A percentile compares a stretch with the other conserved stretches of the same genome.
Conservation (phyloP, 164 flowering plant genomes). For the Chimonanthus salicifolius region DNA sequence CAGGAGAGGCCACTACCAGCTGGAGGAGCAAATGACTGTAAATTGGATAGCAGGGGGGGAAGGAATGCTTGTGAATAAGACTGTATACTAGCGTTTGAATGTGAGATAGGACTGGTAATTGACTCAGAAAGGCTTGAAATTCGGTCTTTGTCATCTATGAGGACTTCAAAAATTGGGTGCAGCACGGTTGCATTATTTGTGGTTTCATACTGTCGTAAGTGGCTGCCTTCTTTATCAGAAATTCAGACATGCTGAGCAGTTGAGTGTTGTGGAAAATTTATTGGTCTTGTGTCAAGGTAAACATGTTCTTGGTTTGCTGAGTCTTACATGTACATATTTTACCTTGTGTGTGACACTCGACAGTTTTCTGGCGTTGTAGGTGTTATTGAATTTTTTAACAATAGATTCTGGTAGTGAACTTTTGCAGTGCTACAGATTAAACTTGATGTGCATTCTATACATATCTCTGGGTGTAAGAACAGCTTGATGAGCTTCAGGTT, state of each 20-base stretch:
- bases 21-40: constrained; percentile 6
- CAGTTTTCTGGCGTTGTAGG: not conserved
- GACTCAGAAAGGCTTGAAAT: constrained; percentile 20
- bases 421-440: not conserved
- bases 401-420: not conserved
- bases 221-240: not conserved
- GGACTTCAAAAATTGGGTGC: not conserved
- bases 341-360: not conserved
- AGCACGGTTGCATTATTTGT: not conserved
- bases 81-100: constrained; percentile 37
- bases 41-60: constrained; percentile 20
- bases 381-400: not conserved
- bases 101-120: constrained; percentile 17
- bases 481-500: too few species aligned
- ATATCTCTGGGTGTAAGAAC: not conserved
- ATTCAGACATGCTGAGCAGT: not conserved
- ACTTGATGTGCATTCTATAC: not conserved
- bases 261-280: not conserved
- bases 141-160: constrained; percentile 5
- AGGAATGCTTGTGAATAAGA: constrained; percentile 38
- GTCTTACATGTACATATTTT: not conserved
- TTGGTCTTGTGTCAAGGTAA: not conserved
- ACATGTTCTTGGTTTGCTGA: not conserved
- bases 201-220: not conserved
- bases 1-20: constrained; percentile 19